A percentile compares a stretch with the other conserved stretches of the same genome.
Conservation (phyloP, 2,329 filamentous ascomycete genomes). For the Ophiocordyceps camponoti-rufipedis region DNA sequence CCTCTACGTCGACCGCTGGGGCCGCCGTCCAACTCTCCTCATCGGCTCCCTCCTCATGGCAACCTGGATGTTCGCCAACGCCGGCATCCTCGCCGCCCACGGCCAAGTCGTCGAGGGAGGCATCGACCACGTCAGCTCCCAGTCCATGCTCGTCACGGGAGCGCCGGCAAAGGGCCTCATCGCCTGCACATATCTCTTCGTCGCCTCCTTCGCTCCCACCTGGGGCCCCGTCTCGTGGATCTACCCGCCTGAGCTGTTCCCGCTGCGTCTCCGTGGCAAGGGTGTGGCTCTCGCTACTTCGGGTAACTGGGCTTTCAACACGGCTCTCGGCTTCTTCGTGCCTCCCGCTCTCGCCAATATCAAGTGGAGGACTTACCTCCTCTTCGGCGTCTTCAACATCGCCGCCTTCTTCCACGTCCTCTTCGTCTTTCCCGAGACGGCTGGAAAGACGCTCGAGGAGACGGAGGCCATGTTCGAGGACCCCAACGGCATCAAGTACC, state of each 20-base stretch:
- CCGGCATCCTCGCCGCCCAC: slow-evolving; percentile 33
- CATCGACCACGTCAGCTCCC: background rate
- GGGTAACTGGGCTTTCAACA: slow-evolving; percentile 22
- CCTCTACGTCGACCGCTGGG: slow-evolving; percentile 49
- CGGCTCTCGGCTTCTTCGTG: slow-evolving; percentile 19
- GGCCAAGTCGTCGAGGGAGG: slow-evolving; percentile 17
- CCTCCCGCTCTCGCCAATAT: slow-evolving; percentile 19
- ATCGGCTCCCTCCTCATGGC: slow-evolving; percentile 51
- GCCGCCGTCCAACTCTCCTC: slow-evolving; percentile 50
- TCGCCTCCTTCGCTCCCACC: slow-evolving; percentile 49
- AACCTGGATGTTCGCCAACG: slow-evolving; percentile 46
- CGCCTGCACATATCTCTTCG: slow-evolving; percentile 56
- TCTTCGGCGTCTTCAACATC: slow-evolving; percentile 34
- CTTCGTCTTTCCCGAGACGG: slow-evolving; percentile 38
- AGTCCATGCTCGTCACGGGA: slow-evolving; percentile 7
- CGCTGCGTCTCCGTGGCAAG: slow-evolving; percentile 34
- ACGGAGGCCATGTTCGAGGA: slow-evolving; percentile 29
- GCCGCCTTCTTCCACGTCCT: slow-evolving; percentile 30
- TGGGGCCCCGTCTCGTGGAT: slow-evolving; percentile 58
- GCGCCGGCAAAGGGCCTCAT: slow-evolving; percentile 45
- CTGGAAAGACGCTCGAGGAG: slow-evolving; percentile 35
- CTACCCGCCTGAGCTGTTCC: slow-evolving; percentile 48
- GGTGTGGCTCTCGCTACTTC: slow-evolving; percentile 33
- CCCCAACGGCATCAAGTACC: slow-evolving; percentile 11
- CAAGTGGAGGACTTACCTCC: slow-evolving; percentile 31